Conservation (phyloP, 2,329 filamentous ascomycete species). For the Nemania bipapillata region DNA sequence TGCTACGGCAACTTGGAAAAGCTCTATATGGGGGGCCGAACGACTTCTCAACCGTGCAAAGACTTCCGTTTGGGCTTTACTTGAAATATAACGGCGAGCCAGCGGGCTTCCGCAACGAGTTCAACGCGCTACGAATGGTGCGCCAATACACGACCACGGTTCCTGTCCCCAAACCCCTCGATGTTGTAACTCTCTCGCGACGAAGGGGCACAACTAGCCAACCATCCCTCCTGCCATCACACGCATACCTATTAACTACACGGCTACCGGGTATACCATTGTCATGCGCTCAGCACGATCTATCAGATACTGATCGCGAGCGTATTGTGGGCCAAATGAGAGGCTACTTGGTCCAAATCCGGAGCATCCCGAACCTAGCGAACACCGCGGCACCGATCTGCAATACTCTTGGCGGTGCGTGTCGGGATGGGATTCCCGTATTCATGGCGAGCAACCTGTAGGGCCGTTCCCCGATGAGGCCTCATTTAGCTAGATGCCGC, state of each 20-base stretch:
- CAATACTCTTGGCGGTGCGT: slow-evolving; percentile 48
- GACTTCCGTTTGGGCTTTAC: slow-evolving; percentile 51
- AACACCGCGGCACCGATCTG: slow-evolving; percentile 44
- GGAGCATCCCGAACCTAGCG: slow-evolving; percentile 41
- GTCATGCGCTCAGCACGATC: slow-evolving; percentile 37
- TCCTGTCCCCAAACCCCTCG: slow-evolving; percentile 45
- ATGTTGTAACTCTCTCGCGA: slow-evolving; percentile 39
- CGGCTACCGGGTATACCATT: slow-evolving; percentile 41
- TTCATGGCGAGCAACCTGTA: slow-evolving; percentile 39
- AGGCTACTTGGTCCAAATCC: slow-evolving; percentile 46
- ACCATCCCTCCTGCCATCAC: not conserved
- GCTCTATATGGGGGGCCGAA: slow-evolving; percentile 38
- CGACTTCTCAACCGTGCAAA: slow-evolving; percentile 35
- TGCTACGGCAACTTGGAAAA: slow-evolving; percentile 38
- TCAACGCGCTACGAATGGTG: slow-evolving; percentile 46
- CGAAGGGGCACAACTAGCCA: too few relatives aligned
- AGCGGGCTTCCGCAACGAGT: slow-evolving; percentile 46
- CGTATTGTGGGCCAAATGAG: slow-evolving; percentile 44
- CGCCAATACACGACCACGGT: slow-evolving; percentile 46
- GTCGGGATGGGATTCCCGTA: slow-evolving; percentile 49
- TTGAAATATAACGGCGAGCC: slow-evolving; percentile 43
- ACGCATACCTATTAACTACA: slow-evolving; percentile 43
- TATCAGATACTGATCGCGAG: slow-evolving; percentile 45
- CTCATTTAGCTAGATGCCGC: slow-evolving; percentile 49
- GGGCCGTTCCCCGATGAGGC: slow-evolving; percentile 51